Conservation (phyloP, 129 eudicot species). For the Oenanthe sinensis region DNA sequence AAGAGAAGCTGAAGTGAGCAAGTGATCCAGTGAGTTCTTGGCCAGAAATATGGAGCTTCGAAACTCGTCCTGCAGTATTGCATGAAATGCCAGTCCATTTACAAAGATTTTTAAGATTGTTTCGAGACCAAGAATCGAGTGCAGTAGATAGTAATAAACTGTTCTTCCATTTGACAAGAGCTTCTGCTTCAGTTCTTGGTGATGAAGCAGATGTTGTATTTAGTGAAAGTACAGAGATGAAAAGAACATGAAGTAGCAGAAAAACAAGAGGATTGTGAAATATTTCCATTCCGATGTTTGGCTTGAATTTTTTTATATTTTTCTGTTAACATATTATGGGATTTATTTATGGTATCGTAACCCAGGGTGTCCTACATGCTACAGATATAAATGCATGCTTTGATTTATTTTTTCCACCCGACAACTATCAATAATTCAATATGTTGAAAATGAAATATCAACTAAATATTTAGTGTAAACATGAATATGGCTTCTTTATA, state of each 20-base stretch:
- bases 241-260: slow-evolving; percentile 22
- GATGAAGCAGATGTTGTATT: slow-evolving; percentile 22
- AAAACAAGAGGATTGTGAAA: slow-evolving; percentile 8
- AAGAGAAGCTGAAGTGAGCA: slow-evolving; percentile 31
- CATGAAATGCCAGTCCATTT: slow-evolving; percentile 64
- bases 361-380: neutral
- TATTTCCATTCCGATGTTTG: slow-evolving; percentile 18
- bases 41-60: slow-evolving; percentile 25
- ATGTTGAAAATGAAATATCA: too few relatives aligned
- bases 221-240: slow-evolving; percentile 33
- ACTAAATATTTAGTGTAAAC: too few relatives aligned
- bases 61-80: slow-evolving; percentile 29
- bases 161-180: slow-evolving; percentile 60
- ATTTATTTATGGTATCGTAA: slow-evolving; percentile 10
- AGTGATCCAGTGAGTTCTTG: slow-evolving; percentile 36
- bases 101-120: slow-evolving; percentile 44
- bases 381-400: neutral
- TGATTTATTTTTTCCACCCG: neutral
- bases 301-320: neutral
- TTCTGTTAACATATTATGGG: neutral
- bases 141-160: slow-evolving; percentile 39
- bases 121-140: slow-evolving; percentile 56
- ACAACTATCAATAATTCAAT: slow-evolving; percentile 25
- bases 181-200: slow-evolving; percentile 58
- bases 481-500: too few relatives aligned